Conservation (phyloP, 306 rosid species). For the Myrica gale region DNA sequence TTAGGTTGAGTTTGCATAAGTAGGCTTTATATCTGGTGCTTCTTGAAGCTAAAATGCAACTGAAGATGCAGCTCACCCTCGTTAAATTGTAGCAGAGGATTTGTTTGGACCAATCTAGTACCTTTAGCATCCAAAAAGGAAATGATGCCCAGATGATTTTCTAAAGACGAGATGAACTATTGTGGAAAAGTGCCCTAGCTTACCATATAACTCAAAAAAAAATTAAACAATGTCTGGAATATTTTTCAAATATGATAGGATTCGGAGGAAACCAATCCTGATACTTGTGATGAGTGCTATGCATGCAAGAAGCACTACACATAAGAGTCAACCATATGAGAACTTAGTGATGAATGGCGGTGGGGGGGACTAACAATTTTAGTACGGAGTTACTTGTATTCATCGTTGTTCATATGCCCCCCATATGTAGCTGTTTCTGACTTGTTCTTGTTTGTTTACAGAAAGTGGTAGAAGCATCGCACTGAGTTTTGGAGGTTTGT, state of each 20-base stretch:
- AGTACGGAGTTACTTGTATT: background rate
- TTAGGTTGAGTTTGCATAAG: background rate
- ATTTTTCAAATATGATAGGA: slow-evolving; percentile 1
- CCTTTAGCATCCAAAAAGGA: background rate
- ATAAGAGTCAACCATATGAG: too few relatives aligned
- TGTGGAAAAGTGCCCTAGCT: background rate
- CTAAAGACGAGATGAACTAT: background rate
- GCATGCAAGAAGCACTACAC: too few relatives aligned
- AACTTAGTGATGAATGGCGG: too few relatives aligned
- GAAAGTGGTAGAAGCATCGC: slow-evolving; percentile 55
- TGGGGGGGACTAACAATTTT: background rate
- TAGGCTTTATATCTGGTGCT: background rate
- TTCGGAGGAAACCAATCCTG: background rate
- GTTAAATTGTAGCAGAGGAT: background rate
- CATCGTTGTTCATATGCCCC: slow-evolving; percentile 7
- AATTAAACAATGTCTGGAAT: too few relatives aligned
- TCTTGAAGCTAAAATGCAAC: background rate
- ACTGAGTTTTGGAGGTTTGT: slow-evolving; percentile 41
- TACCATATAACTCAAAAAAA: too few relatives aligned
- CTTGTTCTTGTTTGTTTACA: slow-evolving; percentile 40
- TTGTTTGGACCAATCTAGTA: background rate
- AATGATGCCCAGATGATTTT: background rate
- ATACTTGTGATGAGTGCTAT: too few relatives aligned
- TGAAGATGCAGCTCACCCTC: background rate
- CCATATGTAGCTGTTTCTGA: slow-evolving; percentile 25